phyloP scores from a whole-genome alignment of 1,284 basidiomycete genomes.

The Boletus holoroseus region DNA sequence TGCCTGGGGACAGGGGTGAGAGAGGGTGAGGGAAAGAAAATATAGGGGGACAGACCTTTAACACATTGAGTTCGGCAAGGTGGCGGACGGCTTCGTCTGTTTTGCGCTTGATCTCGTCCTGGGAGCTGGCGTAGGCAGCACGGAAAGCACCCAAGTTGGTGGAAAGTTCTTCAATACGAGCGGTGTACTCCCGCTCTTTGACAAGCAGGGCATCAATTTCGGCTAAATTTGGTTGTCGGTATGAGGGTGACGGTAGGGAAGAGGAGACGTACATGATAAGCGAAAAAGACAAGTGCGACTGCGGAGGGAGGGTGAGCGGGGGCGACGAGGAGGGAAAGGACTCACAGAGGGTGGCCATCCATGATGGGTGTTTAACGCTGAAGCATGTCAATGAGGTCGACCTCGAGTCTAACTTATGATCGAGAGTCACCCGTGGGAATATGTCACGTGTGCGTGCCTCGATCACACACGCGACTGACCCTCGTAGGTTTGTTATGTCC shows the following conservation, averaged over 20 bases:
- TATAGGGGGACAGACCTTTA: slow-evolving; percentile 19
- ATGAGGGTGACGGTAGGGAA: neutral
- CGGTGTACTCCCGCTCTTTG: slow-evolving; percentile 23
- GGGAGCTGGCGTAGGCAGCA: slow-evolving; percentile 21
- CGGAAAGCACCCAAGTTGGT: slow-evolving; percentile 26
- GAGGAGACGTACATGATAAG: slow-evolving; percentile 18
- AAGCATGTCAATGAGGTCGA: neutral
- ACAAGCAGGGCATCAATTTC: slow-evolving; percentile 27
- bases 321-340: fast-evolving
- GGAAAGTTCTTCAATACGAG: slow-evolving; percentile 23
- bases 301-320: neutral
- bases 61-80: slow-evolving; percentile 20
- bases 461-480: slow-evolving; percentile 19
- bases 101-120: slow-evolving; percentile 23
- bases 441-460: slow-evolving; percentile 29
- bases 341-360: slow-evolving; percentile 25
- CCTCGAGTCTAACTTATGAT: neutral
- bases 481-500: slow-evolving; percentile 16
- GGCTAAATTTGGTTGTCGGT: slow-evolving; percentile 14
- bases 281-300: slow-evolving; percentile 11
- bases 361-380: slow-evolving; percentile 7
- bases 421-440: slow-evolving; percentile 20
- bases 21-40: neutral
- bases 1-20: slow-evolving; percentile 23
- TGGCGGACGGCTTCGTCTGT: slow-evolving; percentile 16